A percentile compares a stretch with the other conserved stretches of the same genome.
Evolutionary conservation across 176 grass and related monocot genomes (phyloP).

Genomic region (Aegilops longissima): DNA sequence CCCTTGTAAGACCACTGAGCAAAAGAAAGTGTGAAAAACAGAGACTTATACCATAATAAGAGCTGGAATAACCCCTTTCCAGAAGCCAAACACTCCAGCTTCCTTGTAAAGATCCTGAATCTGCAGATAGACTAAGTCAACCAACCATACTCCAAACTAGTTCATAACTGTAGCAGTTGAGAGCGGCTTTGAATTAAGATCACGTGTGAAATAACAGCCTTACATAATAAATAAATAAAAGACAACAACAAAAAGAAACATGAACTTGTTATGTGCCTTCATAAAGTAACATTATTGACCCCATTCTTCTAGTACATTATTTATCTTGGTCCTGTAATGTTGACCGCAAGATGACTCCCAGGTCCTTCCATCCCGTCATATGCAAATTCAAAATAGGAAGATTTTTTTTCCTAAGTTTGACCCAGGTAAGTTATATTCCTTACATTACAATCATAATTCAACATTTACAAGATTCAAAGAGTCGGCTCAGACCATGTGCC

Average conservation of each 20-base stretch:
- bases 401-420: too few species aligned
- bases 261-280: background rate
- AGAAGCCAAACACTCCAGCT: constrained; percentile 81
- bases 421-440: background rate
- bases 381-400: background rate
- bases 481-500: background rate
- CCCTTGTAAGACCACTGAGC: background rate
- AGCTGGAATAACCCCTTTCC: constrained; percentile 90
- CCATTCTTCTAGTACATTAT: constrained; percentile 6
- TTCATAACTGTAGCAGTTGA: background rate
- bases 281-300: constrained; percentile 11
- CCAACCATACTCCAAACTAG: constrained; percentile 6
- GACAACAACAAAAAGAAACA: background rate
- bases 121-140: constrained; percentile 43
- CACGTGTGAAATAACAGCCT: background rate
- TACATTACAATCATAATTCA: background rate
- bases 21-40: constrained; percentile 26
- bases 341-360: background rate
- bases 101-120: constrained; percentile 89
- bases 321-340: constrained; percentile 3
- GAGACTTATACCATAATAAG: constrained; percentile 86
- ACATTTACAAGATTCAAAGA: background rate
- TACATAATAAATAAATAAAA: background rate
- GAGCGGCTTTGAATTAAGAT: background rate
- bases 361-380: background rate